Evolutionary conservation across 2,329 filamentous ascomycete species (phyloP).

Genomic region (Arthrinium puccinioides): DNA sequence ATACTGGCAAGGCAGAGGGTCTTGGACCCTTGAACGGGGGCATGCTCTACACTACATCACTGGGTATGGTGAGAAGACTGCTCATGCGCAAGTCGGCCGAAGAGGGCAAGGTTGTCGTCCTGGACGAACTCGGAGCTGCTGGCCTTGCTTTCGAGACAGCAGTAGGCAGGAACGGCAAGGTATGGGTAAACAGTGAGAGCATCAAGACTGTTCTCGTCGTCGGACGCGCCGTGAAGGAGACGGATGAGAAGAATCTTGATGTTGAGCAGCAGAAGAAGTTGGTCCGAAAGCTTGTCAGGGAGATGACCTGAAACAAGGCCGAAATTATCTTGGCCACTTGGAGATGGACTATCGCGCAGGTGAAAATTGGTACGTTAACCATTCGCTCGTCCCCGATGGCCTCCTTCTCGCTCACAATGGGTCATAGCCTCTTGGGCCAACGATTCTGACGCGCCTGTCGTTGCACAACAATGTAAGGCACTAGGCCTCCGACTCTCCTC

Average conservation of each 20-base stretch:
- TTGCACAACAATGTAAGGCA: too few species aligned
- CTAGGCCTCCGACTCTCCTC: too few species aligned
- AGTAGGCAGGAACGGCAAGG: constrained; percentile 82
- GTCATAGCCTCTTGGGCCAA: too few species aligned
- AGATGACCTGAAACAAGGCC: constrained; percentile 45
- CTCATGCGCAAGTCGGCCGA: constrained; percentile 57
- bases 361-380: too few species aligned
- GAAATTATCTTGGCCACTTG: too few species aligned
- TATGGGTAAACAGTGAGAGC: constrained; percentile 83
- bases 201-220: constrained; percentile 68
- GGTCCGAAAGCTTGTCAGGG: constrained; percentile 59
- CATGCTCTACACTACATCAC: constrained; percentile 76
- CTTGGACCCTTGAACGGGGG: constrained; percentile 77
- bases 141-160: constrained; percentile 89
- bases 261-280: constrained; percentile 64
- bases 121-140: constrained; percentile 70
- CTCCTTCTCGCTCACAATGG: too few species aligned
- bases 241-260: constrained; percentile 61
- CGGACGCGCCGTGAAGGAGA: constrained; percentile 68
- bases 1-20: constrained; percentile 83
- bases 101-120: constrained; percentile 59
- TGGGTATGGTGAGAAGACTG: constrained; percentile 74
- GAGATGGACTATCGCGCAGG: too few species aligned
- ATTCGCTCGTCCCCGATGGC: too few species aligned
- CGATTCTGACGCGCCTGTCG: too few species aligned